Evolutionary conservation across 2,329 filamentous ascomycete genomes (phyloP).

Genomic region (Huntiella decipiens): DNA sequence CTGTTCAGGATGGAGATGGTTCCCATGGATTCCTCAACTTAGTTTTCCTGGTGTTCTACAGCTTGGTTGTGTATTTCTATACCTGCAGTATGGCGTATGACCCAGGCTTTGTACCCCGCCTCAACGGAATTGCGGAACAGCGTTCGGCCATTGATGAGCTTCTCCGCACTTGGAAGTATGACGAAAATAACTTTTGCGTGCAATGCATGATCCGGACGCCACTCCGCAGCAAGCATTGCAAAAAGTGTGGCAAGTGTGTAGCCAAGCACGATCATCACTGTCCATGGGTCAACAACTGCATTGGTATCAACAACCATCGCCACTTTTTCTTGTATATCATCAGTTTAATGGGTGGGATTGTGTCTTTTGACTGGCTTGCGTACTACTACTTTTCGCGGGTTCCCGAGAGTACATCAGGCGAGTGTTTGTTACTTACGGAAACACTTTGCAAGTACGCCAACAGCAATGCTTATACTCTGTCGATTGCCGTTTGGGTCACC

Average conservation of each 20-base stretch:
- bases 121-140: slow-evolving; percentile 75
- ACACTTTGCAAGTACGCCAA: slow-evolving; percentile 58
- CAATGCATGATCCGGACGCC: slow-evolving; percentile 88
- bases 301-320: slow-evolving; percentile 87
- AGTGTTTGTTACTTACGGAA: slow-evolving; percentile 61
- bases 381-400: slow-evolving; percentile 51
- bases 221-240: slow-evolving; percentile 88
- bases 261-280: slow-evolving; percentile 97
- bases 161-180: slow-evolving; percentile 69
- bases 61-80: slow-evolving; percentile 70
- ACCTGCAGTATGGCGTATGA: slow-evolving; percentile 68
- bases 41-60: slow-evolving; percentile 45
- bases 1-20: slow-evolving; percentile 23
- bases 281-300: slow-evolving; percentile 93
- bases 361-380: slow-evolving; percentile 50
- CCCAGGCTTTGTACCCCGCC: slow-evolving; percentile 82
- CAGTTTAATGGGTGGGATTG: slow-evolving; percentile 54
- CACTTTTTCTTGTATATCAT: slow-evolving; percentile 88
- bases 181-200: slow-evolving; percentile 86
- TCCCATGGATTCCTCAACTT: slow-evolving; percentile 57
- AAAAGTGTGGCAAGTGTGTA: slow-evolving; percentile 75
- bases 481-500: slow-evolving; percentile 59
- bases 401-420: slow-evolving; percentile 29
- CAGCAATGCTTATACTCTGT: slow-evolving; percentile 65
- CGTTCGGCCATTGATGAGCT: slow-evolving; percentile 78